A percentile compares a stretch with the other conserved stretches of the same genome.
phyloP scores from a whole-genome alignment of 768 basidiomycete genomes.

The Boletus patriciae region DNA sequence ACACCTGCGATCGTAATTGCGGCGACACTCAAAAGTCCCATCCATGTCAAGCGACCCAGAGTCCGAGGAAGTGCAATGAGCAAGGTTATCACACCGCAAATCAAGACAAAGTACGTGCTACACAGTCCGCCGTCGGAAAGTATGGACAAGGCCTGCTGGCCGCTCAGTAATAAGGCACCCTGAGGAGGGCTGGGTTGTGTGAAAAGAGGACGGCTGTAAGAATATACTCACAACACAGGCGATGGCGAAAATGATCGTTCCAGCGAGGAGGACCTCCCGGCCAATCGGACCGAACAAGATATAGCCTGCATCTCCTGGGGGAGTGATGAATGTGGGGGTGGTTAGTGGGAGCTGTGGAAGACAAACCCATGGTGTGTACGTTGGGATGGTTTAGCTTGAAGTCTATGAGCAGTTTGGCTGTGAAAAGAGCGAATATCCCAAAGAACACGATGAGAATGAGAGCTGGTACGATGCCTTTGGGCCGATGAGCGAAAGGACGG shows the following conservation, averaged over 20 bases:
- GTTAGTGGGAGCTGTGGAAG: neutral
- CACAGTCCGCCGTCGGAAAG: constrained; percentile 52
- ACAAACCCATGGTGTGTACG: constrained; percentile 52
- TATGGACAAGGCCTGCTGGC: constrained; percentile 50
- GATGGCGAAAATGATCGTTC: constrained; percentile 3
- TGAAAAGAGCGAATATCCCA: constrained; percentile 7
- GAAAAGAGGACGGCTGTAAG: neutral
- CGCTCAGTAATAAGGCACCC: constrained; percentile 38
- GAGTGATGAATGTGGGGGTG: neutral
- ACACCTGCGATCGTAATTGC: constrained; percentile 48
- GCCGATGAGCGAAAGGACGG: neutral
- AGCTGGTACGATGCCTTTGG: constrained; percentile 8
- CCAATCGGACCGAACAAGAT: constrained; percentile 4
- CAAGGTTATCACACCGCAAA: constrained; percentile 38
- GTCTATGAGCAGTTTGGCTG: constrained; percentile 47
- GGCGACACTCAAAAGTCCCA: constrained; percentile 40
- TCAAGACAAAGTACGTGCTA: constrained; percentile 43
- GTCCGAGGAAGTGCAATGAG: constrained; percentile 9
- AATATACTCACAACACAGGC: neutral
- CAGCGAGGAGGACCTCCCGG: constrained; percentile 2
- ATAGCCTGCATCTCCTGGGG: constrained; percentile 4
- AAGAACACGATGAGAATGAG: constrained; percentile 3
- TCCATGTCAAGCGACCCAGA: constrained; percentile 44
- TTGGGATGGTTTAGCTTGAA: constrained; percentile 43
- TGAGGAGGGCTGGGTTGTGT: neutral